phyloP scores from a whole-genome alignment of 345 rosid genomes.

The Limnanthes douglasii region DNA sequence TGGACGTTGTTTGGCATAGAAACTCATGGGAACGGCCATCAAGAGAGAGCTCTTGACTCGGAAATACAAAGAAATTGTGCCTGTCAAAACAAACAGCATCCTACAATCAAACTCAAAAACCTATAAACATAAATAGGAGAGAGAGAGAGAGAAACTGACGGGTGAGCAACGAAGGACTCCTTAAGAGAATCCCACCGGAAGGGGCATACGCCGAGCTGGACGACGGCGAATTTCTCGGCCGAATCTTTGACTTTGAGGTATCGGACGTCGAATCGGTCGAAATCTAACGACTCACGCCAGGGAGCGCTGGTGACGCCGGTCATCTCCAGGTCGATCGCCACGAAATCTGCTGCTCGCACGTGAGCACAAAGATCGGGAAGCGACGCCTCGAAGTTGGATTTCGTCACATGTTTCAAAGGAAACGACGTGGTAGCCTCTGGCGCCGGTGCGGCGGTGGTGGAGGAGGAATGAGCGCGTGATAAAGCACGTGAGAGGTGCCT shows the following conservation, averaged over 20 bases:
- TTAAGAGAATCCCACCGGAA: constrained; percentile 72
- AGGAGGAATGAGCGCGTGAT: constrained; percentile 16
- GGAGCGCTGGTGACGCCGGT: constrained; percentile 79
- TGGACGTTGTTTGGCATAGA: constrained; percentile 77
- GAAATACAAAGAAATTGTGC: constrained; percentile 81
- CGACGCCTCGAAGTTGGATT: constrained; percentile 58
- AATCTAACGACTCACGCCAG: constrained; percentile 80
- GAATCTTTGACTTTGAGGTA: constrained; percentile 92
- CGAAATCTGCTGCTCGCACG: constrained; percentile 68
- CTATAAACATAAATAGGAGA: neutral
- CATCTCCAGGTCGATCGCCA: constrained; percentile 94
- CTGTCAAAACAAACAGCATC: constrained; percentile 16
- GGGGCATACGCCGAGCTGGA: constrained; percentile 94
- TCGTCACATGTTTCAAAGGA: constrained; percentile 65
- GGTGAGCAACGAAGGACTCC: constrained; percentile 54
- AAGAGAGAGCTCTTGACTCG: constrained; percentile 40
- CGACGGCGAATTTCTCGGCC: constrained; percentile 86
- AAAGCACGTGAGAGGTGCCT: constrained; percentile 21
- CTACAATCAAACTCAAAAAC: constrained; percentile 4
- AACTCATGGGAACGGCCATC: constrained; percentile 48
- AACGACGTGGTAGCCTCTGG: constrained; percentile 22
- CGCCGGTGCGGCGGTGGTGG: constrained; percentile 6
- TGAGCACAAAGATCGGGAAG: constrained; percentile 38
- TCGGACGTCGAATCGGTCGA: constrained; percentile 59
- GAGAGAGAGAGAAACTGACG: constrained; percentile 27